A percentile compares a stretch with the other conserved stretches of the same genome.
Conservation (phyloP, 1,284 basidiomycete genomes). For the Fomitiporia mediterranea region DNA sequence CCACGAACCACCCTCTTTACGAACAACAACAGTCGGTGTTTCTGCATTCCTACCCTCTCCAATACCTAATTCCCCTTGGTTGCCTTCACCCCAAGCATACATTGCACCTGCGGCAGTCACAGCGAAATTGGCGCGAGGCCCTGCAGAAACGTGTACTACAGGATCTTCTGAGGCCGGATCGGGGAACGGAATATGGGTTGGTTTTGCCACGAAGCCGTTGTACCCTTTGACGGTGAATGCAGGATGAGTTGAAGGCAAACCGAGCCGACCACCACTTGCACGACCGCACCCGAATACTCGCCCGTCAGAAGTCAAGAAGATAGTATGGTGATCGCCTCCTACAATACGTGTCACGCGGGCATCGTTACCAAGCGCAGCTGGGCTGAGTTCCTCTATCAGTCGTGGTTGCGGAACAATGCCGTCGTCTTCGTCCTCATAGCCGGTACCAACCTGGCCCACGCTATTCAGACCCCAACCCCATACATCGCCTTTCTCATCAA, state of each 20-base stretch:
- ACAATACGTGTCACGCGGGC: constrained; percentile 66
- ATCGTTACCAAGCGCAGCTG: constrained; percentile 55
- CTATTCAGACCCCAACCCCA: constrained; percentile 93
- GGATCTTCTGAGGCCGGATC: constrained; percentile 53
- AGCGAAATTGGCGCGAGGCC: constrained; percentile 80
- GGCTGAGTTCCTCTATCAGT: constrained; percentile 62
- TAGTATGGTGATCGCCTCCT: constrained; percentile 82
- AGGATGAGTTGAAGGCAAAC: constrained; percentile 57
- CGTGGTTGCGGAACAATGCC: constrained; percentile 65
- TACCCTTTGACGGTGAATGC: constrained; percentile 49
- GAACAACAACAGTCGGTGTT: constrained; percentile 60
- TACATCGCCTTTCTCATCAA: constrained; percentile 76
- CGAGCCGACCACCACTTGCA: constrained; percentile 75
- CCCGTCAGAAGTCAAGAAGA: constrained; percentile 83
- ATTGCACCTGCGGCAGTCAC: constrained; percentile 73
- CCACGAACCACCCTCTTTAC: constrained; percentile 64
- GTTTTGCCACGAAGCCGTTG: constrained; percentile 56
- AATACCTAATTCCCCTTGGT: constrained; percentile 65
- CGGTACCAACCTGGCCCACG: constrained; percentile 63
- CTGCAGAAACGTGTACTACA: constrained; percentile 71
- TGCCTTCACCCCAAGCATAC: constrained; percentile 85
- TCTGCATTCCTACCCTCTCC: constrained; percentile 53
- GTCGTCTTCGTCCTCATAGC: constrained; percentile 42
- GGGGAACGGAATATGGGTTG: constrained; percentile 65
- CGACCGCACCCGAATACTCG: constrained; percentile 82